Evolutionary conservation across 2,329 filamentous ascomycete species (phyloP).

Genomic region (Sporothrix inflata): DNA sequence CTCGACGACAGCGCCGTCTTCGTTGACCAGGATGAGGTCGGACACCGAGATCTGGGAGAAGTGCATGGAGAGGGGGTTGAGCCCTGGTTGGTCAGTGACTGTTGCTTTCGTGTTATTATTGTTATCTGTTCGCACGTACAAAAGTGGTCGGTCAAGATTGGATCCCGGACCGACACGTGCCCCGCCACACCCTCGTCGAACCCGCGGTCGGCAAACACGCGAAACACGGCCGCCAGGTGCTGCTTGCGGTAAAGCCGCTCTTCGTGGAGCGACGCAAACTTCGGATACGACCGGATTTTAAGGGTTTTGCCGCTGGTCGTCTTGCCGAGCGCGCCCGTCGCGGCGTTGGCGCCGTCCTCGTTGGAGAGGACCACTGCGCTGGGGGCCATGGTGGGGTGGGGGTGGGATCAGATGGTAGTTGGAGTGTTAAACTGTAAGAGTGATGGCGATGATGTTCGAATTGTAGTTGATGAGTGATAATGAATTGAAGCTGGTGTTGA

Average conservation of each 20-base stretch:
- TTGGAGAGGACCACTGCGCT: constrained; percentile 19
- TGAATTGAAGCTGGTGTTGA: not conserved
- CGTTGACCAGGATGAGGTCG: constrained; percentile 70
- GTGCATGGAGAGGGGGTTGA: constrained; percentile 67
- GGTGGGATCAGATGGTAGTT: not conserved
- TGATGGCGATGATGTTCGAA: not conserved
- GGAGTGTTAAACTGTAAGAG: not conserved
- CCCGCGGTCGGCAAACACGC: constrained; percentile 62
- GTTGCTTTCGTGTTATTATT: too few relatives aligned
- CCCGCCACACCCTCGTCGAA: constrained; percentile 65
- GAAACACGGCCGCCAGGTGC: constrained; percentile 62
- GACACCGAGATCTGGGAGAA: constrained; percentile 67
- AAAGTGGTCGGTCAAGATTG: constrained; percentile 35
- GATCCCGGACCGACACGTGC: constrained; percentile 56
- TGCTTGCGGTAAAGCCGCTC: constrained; percentile 61
- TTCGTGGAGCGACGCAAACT: constrained; percentile 53
- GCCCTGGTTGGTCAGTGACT: too few relatives aligned
- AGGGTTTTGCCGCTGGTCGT: constrained; percentile 27
- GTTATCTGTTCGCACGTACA: too few relatives aligned
- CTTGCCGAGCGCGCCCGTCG: constrained; percentile 24
- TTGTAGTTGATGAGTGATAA: too few relatives aligned
- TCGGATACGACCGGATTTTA: constrained; percentile 53
- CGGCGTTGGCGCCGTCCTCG: constrained; percentile 22
- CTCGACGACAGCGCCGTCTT: constrained; percentile 62
- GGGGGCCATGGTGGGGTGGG: constrained; percentile 49